Evolutionary conservation across 176 grass and related monocot species (phyloP).

Genomic region (Tillandsia leiboldiana): DNA sequence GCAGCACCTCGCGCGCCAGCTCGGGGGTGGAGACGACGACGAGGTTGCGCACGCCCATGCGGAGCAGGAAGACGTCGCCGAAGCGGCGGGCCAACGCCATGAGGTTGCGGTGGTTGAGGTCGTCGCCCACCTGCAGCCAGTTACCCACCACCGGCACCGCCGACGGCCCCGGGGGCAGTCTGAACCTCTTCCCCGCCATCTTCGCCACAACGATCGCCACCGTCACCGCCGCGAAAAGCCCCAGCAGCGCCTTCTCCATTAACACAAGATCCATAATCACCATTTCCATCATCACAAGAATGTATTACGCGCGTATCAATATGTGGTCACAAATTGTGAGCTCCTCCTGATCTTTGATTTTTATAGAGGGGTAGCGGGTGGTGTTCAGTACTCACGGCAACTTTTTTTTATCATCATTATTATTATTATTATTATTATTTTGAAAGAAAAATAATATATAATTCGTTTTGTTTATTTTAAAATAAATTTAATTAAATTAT

Average conservation of each 20-base stretch:
- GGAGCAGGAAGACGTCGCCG: conserved; percentile 80
- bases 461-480: no score
- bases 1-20: conserved; percentile 82
- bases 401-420: no score
- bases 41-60: conserved; percentile 90
- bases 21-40: conserved; percentile 73
- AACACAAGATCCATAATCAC: conserved; percentile 48
- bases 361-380: no score
- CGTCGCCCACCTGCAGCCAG: conserved; percentile 94
- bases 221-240: conserved; percentile 65
- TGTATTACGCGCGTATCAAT: no score
- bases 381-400: no score
- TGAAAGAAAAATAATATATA: no score
- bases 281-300: no score
- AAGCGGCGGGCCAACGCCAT: conserved; percentile 55
- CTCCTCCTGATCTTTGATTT: no score
- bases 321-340: no score
- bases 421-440: no score
- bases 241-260: conserved; percentile 82
- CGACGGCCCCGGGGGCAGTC: conserved; percentile 41
- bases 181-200: conserved; percentile 57
- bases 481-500: no score
- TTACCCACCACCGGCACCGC: conserved; percentile 73
- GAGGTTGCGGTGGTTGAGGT: conserved; percentile 84
- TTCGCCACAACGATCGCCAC: conserved; percentile 62